Conservation (phyloP, 768 basidiomycete species). For the Coprinellus aureogranulatus region DNA sequence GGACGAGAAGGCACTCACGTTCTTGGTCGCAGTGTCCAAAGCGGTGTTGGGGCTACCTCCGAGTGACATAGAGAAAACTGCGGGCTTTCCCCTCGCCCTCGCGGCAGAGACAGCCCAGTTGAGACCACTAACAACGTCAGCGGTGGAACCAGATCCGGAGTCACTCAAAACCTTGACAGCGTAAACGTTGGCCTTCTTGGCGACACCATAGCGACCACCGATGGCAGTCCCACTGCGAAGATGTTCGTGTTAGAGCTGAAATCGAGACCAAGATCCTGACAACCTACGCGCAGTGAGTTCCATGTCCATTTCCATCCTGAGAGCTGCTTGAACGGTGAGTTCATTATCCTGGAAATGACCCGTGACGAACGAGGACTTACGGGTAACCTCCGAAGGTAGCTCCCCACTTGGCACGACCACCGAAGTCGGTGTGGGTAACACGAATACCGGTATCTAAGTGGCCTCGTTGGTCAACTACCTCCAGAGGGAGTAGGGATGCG, state of each 20-base stretch:
- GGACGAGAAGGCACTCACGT: conserved; percentile 9
- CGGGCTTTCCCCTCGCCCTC: conserved; percentile 20
- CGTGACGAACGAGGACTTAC: conserved; percentile 5
- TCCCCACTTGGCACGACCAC: conserved; percentile 40
- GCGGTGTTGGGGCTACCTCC: conserved; percentile 24
- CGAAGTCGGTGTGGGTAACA: conserved; percentile 31
- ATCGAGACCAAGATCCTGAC: neutral
- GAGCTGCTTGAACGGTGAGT: neutral
- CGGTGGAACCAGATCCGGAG: conserved; percentile 19
- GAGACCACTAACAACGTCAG: conserved; percentile 24
- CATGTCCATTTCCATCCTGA: conserved; percentile 36
- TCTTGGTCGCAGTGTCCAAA: conserved; percentile 28
- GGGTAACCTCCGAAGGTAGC: conserved; percentile 26
- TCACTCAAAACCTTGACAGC: conserved; percentile 42
- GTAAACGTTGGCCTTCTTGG: conserved; percentile 32
- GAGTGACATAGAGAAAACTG: conserved; percentile 32
- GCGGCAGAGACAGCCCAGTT: conserved; percentile 25
- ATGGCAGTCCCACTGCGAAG: conserved; percentile 28
- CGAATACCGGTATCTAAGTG: conserved; percentile 24
- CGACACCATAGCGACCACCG: conserved; percentile 23
- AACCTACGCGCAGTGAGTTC: conserved; percentile 32
- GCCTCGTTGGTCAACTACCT: neutral
- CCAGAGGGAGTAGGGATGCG: neutral
- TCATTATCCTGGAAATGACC: neutral
- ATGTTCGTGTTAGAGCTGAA: neutral